Conservation (phyloP, 2,329 filamentous ascomycete species). For the Nannizziopsis arthrosporioides region DNA sequence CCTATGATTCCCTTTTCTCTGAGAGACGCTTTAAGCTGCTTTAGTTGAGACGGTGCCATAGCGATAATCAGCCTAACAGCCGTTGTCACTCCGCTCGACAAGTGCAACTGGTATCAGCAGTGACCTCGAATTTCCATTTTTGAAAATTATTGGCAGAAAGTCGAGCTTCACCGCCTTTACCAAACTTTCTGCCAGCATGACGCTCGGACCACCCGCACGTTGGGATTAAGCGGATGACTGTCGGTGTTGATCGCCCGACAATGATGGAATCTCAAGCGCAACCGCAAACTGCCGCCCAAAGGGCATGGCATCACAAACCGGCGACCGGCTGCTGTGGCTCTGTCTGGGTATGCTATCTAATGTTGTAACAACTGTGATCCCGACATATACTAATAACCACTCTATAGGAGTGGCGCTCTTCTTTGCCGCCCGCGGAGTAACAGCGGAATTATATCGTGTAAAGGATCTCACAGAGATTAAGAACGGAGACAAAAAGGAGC, state of each 20-base stretch:
- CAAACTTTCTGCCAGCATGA: conserved; percentile 20
- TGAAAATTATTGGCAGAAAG: conserved; percentile 18
- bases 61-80: conserved; percentile 16
- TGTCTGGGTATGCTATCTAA: conserved; percentile 24
- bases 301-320: conserved; percentile 27
- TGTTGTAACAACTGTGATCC: not conserved
- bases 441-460: conserved; percentile 39
- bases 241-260: not conserved
- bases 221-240: too few relatives aligned
- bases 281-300: not conserved
- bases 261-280: conserved; percentile 10
- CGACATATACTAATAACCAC: not conserved
- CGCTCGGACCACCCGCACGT: conserved; percentile 8
- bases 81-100: not conserved
- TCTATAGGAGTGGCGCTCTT: conserved; percentile 34
- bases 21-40: conserved; percentile 84
- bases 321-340: conserved; percentile 30
- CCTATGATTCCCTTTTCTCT: conserved; percentile 81
- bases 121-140: not conserved
- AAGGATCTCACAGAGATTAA: conserved; percentile 48
- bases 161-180: conserved; percentile 25
- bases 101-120: not conserved
- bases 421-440: conserved; percentile 44
- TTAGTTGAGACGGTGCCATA: conserved; percentile 95
- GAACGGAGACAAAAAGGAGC: conserved; percentile 51